Evolutionary conservation across 257 asterid species (phyloP), one percentile per base, ranked within the genome.

Genomic region (Verbascum thapsus): DNA sequence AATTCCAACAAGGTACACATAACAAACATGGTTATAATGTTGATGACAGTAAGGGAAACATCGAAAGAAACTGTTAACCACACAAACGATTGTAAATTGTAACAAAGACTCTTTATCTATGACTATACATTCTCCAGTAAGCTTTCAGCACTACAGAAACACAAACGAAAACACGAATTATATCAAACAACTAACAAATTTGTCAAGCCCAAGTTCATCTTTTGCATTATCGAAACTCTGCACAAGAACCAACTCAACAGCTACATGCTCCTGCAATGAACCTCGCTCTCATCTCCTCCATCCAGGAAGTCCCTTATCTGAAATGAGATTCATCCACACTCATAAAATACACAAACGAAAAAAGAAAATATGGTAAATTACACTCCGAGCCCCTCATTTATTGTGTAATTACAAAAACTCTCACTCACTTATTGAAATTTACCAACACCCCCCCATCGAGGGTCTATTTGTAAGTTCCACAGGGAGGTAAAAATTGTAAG

Each of bases 301-400:
- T 35, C 98, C 98, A 3, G 94, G 94, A 80, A 81, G 85, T 63
- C 8, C 86, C 79, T 85, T 85, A 50, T 83, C 98, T 90, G 95
- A 72, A 83, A 52, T 11, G 47, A 2, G 42, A 68, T 10, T 50
- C 7, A 67, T 44, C 26, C 53, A 44, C 43, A 42, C 58, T 37
- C 43, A 39, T 22, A 43, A 62, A 56, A 45, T 32, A 30, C 23
- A 69, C 6, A 17, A 32, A 63, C 11, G 19, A 63, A 42, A 44
- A 0, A 15, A 35, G 11, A 54, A 0, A 43, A 9, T 32, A 38
- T 58, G 38, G 53, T 22, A 40, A 18, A 61, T 41, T 12, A 26
- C 34, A n/a, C n/a, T n/a, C n/a, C n/a, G n/a, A n/a, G n/a, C n/a
- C n/a, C n/a, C n/a, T n/a, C n/a, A n/a, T n/a, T n/a, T n/a, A n/a